These are phyloP conservation scores for Dothideomycetes sp. DNA, from an alignment of 2,329 filamentous ascomycete species.

Conservation along the genomic window DNA sequence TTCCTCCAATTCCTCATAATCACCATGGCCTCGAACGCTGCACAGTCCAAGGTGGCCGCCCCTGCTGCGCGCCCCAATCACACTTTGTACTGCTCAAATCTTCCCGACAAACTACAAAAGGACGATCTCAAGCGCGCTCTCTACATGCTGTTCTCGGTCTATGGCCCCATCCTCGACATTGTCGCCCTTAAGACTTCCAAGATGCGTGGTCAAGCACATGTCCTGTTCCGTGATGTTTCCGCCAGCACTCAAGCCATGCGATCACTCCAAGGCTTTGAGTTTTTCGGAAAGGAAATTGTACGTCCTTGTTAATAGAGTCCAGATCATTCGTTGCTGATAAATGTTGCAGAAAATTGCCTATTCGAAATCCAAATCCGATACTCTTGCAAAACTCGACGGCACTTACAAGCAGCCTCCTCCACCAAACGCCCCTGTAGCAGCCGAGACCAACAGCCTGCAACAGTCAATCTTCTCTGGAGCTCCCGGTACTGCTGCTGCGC, in stretches of 20 bases:
- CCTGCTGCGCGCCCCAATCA: conserved; percentile 11
- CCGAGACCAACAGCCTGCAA: conserved; percentile 49
- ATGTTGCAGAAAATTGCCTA: conserved; percentile 73
- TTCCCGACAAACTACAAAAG: conserved; percentile 86
- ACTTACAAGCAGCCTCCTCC: conserved; percentile 63
- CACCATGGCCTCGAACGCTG: background rate
- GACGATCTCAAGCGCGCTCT: conserved; percentile 74
- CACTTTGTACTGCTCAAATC: conserved; percentile 81
- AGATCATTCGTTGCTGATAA: conserved; percentile 5
- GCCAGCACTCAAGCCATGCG: conserved; percentile 92
- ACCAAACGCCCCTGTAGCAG: conserved; percentile 16
- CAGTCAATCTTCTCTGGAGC: conserved; percentile 56
- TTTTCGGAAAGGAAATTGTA: conserved; percentile 80
- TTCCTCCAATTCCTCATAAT: too few species aligned
- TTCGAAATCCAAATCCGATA: conserved; percentile 79
- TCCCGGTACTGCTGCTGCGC: conserved; percentile 15
- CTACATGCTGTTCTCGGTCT: conserved; percentile 90
- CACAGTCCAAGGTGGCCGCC: background rate
- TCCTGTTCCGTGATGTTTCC: conserved; percentile 82
- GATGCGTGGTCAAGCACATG: conserved; percentile 93
- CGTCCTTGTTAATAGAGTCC: conserved; percentile 26
- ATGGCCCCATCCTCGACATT: conserved; percentile 85
- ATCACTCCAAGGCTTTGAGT: conserved; percentile 72
- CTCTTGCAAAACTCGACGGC: conserved; percentile 83
- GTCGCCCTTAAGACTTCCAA: conserved; percentile 79